Conservation (phyloP, 805 yeast species). For the Torulaspora maleeae region DNA sequence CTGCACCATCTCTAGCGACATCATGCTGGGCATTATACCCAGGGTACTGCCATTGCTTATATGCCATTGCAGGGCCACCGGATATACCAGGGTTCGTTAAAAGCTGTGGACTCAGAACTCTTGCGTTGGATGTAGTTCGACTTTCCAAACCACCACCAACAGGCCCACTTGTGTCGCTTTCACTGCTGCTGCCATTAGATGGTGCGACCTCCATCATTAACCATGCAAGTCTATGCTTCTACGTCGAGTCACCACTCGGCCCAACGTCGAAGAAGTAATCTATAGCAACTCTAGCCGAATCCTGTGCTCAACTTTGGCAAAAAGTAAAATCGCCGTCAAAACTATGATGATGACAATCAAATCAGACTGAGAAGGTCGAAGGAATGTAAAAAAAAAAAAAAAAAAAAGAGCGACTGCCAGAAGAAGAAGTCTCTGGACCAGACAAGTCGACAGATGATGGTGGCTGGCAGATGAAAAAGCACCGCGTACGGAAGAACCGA, state of each 20-base stretch:
- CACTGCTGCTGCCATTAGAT: constrained; percentile 6
- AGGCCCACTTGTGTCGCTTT: constrained; percentile 3
- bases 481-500: not conserved
- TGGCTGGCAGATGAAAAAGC: not conserved
- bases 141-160: not conserved
- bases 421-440: not conserved
- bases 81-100: constrained; percentile 3
- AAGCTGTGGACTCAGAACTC: constrained; percentile 5
- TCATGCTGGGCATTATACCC: constrained; percentile 7
- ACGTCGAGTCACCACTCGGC: not conserved
- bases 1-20: constrained; percentile 1
- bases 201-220: constrained; percentile 6
- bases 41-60: constrained; percentile 15
- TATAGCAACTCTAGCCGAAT: not conserved
- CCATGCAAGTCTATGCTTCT: not conserved
- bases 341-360: not conserved
- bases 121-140: not conserved
- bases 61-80: not conserved
- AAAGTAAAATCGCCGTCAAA: not conserved
- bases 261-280: not conserved
- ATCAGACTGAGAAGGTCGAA: not conserved
- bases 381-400: not conserved
- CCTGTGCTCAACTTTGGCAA: not conserved
- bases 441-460: too few relatives aligned
- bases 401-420: not conserved